A percentile compares a stretch with the other conserved stretches of the same genome.
These are phyloP conservation scores for Laguncularia racemosa DNA, from an alignment of 345 rosid species.

Conservation along the genomic window DNA sequence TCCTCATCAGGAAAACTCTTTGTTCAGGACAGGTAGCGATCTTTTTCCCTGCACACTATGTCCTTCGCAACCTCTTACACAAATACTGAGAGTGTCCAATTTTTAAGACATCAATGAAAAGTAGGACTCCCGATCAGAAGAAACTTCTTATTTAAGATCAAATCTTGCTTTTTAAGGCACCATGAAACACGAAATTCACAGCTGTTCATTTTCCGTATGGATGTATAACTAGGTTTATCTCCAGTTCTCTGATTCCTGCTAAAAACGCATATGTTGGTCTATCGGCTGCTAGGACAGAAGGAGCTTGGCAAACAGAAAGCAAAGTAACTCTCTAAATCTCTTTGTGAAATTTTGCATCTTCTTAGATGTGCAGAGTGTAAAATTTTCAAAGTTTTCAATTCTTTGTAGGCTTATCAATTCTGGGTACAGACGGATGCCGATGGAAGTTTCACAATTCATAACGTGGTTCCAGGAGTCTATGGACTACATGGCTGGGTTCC, in stretches of 20 bases:
- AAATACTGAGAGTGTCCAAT: no score
- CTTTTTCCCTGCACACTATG: not conserved
- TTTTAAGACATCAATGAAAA: no score
- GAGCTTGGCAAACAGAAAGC: conserved; percentile 34
- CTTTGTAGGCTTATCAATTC: conserved; percentile 25
- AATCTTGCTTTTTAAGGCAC: no score
- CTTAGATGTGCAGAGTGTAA: no score
- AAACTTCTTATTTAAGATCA: no score
- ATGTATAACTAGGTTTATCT: conserved; percentile 16
- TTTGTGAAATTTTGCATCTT: no score
- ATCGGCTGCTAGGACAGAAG: conserved; percentile 22
- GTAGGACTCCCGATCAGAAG: no score
- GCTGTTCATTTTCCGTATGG: not conserved
- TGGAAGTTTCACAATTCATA: conserved; percentile 27
- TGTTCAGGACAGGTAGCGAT: conserved; percentile 20
- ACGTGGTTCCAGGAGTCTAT: conserved; percentile 26
- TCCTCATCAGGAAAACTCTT: conserved; percentile 24
- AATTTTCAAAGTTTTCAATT: not conserved
- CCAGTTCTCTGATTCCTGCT: conserved; percentile 26
- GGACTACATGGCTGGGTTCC: conserved; percentile 35
- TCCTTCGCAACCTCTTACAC: no score
- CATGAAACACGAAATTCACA: not conserved
- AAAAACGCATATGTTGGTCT: conserved; percentile 25
- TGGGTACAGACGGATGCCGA: conserved; percentile 30
- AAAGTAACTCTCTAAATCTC: conserved; percentile 9